Percentiles rank a stretch among this genome's conserved stretches.
phyloP scores from a whole-genome alignment of 1,284 basidiomycete species.

The Cutaneotrichosporon spelunceum region DNA sequence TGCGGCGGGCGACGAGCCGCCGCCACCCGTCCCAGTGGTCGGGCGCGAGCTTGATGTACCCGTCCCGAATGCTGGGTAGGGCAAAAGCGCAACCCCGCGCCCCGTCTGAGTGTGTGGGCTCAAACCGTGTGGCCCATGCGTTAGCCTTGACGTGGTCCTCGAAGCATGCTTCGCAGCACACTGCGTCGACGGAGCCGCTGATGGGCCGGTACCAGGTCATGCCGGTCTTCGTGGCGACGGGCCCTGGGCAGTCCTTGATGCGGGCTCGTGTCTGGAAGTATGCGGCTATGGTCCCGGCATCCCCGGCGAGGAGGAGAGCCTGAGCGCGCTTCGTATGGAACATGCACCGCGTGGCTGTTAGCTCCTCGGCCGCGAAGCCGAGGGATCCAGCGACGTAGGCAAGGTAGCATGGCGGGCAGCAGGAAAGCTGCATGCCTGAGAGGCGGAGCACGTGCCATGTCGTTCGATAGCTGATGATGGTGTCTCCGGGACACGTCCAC shows the following conservation, averaged over 20 bases:
- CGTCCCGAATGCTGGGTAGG: neutral
- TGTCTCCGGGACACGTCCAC: neutral
- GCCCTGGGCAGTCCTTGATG: neutral
- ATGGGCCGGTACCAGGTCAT: neutral
- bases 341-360: neutral
- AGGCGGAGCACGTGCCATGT: neutral
- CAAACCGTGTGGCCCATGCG: neutral
- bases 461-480: neutral
- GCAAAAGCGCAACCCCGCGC: neutral
- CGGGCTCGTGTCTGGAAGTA: neutral
- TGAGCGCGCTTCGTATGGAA: neutral
- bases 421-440: neutral
- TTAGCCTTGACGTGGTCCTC: neutral
- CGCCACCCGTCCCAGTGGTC: conserved; percentile 2
- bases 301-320: neutral
- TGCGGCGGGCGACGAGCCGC: neutral
- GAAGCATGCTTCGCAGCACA: neutral
- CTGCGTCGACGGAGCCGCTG: neutral
- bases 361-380: neutral
- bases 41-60: neutral
- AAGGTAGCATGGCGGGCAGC: neutral
- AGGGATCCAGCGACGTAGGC: neutral
- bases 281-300: neutral
- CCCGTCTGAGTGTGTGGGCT: neutral
- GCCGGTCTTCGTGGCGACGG: neutral